A percentile compares a stretch with the other conserved stretches of the same genome.
These are phyloP conservation scores for Lachancea cidri DNA, from an alignment of 805 yeast species.

Conservation along the genomic window DNA sequence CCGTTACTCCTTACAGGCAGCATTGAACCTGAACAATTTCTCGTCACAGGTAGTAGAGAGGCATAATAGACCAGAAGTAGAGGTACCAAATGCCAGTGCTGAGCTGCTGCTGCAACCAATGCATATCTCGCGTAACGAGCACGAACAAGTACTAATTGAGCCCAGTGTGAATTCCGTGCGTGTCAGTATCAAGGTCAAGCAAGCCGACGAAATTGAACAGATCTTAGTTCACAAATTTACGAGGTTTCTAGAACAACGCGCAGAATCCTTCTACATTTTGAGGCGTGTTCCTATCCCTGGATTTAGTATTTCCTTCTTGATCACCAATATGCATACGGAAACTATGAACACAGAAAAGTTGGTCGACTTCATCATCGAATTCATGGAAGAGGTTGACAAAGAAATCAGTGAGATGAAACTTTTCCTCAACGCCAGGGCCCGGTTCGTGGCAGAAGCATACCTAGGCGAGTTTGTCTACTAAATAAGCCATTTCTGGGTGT, in stretches of 20 bases:
- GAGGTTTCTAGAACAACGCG: constrained; percentile 88
- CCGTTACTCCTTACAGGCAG: constrained; percentile 87
- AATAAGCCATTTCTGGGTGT: not conserved
- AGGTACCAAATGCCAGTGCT: constrained; percentile 68
- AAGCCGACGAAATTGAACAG: constrained; percentile 95
- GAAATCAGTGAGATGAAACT: constrained; percentile 98
- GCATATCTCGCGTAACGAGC: constrained; percentile 87
- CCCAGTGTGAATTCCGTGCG: constrained; percentile 91
- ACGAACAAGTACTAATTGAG: constrained; percentile 87
- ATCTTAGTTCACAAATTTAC: constrained; percentile 93
- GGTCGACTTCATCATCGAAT: constrained; percentile 94
- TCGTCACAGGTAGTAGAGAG: constrained; percentile 95
- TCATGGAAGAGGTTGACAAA: constrained; percentile 98
- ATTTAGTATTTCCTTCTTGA: constrained; percentile 86
- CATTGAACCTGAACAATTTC: constrained; percentile 86
- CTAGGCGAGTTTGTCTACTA: constrained; percentile 76
- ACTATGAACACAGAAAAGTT: constrained; percentile 91
- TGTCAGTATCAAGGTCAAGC: constrained; percentile 87
- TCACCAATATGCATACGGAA: constrained; percentile 93
- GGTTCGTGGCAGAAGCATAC: constrained; percentile 96
- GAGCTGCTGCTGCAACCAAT: constrained; percentile 86
- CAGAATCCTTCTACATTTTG: constrained; percentile 87
- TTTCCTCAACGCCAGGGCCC: constrained; percentile 93
- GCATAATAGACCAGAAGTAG: constrained; percentile 96
- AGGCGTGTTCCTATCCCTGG: constrained; percentile 89